Base-by-base conservation (phyloP, 139 green algal species). In the Tetradesmus lagerheimii region DNA sequence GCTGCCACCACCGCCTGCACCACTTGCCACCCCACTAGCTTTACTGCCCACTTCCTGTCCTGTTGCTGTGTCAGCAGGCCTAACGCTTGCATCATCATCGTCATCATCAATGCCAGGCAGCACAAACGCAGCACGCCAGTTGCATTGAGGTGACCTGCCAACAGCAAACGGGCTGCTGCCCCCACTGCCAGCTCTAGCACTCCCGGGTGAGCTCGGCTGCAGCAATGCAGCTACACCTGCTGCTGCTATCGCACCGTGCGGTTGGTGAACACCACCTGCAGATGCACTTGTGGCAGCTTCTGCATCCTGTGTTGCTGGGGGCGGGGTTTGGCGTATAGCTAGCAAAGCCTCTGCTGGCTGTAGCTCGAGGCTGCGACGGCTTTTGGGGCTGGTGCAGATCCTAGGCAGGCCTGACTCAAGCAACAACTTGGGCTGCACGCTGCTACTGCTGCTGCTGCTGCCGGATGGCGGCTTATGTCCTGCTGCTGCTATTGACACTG, bases 51-150 rank as follows among this genome's bases (percentile, higher is more conserved):
- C 62, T 15, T 27, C 62, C 4, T 50, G 47, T 5, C 66, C 66
- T 76, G 66, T 38, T 23, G 43, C n/a, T n/a, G n/a, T n/a, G n/a
- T n/a, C n/a, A 38, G 38, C 39, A 43, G 38, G 23, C 34, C 75
- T 38, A 37, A 38, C 20, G 4, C 18, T 16, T 34, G 6, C 39
- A 38, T 20, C 0, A 20, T 37, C 57, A 67, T 67, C 57, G 18
- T 71, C 57, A 31, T 31, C 57, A 3, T 62, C 25, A 31, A 57
- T 31, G 37, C 78, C 25, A 39, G 25, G 78, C 20, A 38, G 78
- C 41, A 62, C 83, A 16, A 88, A 88, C 11, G 83, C 83, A 67
- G 83, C 75, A 9, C 83, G 38, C 83, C 83, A 88, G 83, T 88
- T 88, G 64, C 83, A 38, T 11, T 38, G 83, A 18, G 83, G 64